A percentile compares a stretch with the other conserved stretches of the same genome.
Conservation (phyloP, 1,139 yeast genomes). For the Saccharomyces hybrid region DNA sequence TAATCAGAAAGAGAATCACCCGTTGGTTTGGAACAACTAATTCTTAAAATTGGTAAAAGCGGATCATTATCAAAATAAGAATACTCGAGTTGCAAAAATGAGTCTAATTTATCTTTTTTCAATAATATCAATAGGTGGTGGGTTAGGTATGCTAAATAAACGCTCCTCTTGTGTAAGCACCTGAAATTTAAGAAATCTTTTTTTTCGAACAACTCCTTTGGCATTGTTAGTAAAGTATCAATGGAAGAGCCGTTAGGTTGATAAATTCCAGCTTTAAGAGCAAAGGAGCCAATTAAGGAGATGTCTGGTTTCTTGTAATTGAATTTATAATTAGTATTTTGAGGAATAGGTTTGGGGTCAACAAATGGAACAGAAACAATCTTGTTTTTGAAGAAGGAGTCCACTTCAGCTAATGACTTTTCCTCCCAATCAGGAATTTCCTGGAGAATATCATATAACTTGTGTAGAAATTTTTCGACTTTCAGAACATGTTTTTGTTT, state of each 20-base stretch:
- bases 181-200: conserved; percentile 89
- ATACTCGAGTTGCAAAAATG: conserved; percentile 46
- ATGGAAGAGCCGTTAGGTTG: conserved; percentile 57
- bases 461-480: conserved; percentile 72
- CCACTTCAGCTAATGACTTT: conserved; percentile 47
- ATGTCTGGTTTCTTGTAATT: conserved; percentile 67
- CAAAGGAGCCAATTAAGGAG: conserved; percentile 82
- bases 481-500: conserved; percentile 59
- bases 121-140: conserved; percentile 51
- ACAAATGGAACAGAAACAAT: conserved; percentile 72
- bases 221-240: conserved; percentile 81
- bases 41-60: conserved; percentile 53
- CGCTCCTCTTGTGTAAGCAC: conserved; percentile 83
- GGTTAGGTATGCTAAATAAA: conserved; percentile 72
- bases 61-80: conserved; percentile 60
- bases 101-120: conserved; percentile 44
- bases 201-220: conserved; percentile 60
- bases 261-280: conserved; percentile 71
- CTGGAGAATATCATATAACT: conserved; percentile 62
- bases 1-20: conserved; percentile 33
- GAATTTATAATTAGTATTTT: conserved; percentile 60
- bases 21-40: conserved; percentile 35
- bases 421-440: conserved; percentile 49
- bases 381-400: conserved; percentile 42
- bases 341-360: conserved; percentile 67